Percentiles rank a stretch among this genome's conserved stretches.
phyloP scores from a whole-genome alignment of 2,329 filamentous ascomycete genomes.

The Trichothecium sympodiale region DNA sequence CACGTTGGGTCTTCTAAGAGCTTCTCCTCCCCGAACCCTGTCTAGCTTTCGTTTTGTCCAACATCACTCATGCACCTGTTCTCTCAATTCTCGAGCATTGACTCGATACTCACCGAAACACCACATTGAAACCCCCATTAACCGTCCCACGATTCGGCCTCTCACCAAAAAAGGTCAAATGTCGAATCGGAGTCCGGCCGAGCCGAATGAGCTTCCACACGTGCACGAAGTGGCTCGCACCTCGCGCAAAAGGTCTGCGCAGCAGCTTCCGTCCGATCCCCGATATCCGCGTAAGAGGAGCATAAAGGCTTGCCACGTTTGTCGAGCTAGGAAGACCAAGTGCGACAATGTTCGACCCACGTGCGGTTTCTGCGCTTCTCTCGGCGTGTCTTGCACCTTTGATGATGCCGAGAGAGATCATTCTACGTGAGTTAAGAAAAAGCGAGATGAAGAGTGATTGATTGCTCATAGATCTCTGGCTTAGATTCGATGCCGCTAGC shows the following conservation, averaged over 20 bases:
- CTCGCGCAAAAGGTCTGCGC: background rate
- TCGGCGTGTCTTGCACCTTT: conserved; percentile 22
- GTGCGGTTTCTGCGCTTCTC: conserved; percentile 22
- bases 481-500: conserved; percentile 24
- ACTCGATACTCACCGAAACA: no score
- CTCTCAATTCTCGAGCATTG: no score
- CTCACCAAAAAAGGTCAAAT: no score
- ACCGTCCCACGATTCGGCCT: no score
- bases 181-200: no score
- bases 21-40: no score
- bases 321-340: conserved; percentile 23
- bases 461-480: background rate
- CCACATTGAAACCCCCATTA: no score
- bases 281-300: conserved; percentile 20
- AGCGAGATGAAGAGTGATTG: background rate
- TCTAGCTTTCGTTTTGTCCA: no score
- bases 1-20: no score
- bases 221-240: background rate
- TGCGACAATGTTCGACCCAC: conserved; percentile 24
- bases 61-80: no score
- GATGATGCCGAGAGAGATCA: conserved; percentile 14
- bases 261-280: conserved; percentile 8
- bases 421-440: conserved; percentile 11
- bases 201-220: no score
- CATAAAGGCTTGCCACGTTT: conserved; percentile 22